Evolutionary conservation across 2,329 filamentous ascomycete species (phyloP).

Genomic region (Hypoxylon sp.): DNA sequence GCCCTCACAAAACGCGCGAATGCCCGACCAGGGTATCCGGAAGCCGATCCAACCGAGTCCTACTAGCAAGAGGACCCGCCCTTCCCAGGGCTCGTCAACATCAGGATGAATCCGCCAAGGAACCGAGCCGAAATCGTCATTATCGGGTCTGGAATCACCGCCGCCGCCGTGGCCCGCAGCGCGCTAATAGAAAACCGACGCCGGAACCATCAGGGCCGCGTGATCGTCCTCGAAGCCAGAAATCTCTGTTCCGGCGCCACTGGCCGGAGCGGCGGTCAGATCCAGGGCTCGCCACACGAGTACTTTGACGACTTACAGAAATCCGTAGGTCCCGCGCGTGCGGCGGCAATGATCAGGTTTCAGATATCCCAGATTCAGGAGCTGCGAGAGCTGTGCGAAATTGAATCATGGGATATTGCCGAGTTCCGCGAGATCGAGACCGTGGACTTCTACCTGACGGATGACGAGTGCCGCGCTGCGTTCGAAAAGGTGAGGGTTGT

Average conservation of each 20-base stretch:
- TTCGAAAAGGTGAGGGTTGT: slow-evolving; percentile 55
- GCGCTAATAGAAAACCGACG: slow-evolving; percentile 47
- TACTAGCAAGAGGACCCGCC: slow-evolving; percentile 65
- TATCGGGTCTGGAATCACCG: slow-evolving; percentile 70
- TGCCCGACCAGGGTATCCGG: slow-evolving; percentile 59
- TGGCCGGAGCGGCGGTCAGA: slow-evolving; percentile 68
- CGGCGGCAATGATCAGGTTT: slow-evolving; percentile 61
- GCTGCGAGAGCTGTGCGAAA: slow-evolving; percentile 58
- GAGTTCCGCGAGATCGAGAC: slow-evolving; percentile 64
- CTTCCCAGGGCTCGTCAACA: slow-evolving; percentile 59
- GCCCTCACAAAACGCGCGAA: slow-evolving; percentile 53
- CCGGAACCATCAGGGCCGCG: slow-evolving; percentile 15
- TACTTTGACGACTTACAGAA: slow-evolving; percentile 57
- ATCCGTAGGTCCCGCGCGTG: slow-evolving; percentile 55
- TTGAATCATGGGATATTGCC: slow-evolving; percentile 54
- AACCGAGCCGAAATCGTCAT: slow-evolving; percentile 64
- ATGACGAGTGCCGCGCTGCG: slow-evolving; percentile 55
- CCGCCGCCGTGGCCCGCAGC: slow-evolving; percentile 58
- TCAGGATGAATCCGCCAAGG: slow-evolving; percentile 56
- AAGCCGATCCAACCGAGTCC: slow-evolving; percentile 59
- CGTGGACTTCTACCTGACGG: slow-evolving; percentile 62
- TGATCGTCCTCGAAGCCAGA: slow-evolving; percentile 68
- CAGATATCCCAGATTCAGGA: slow-evolving; percentile 60
- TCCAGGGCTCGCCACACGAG: slow-evolving; percentile 63
- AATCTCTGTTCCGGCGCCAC: slow-evolving; percentile 67